A percentile compares a stretch with the other conserved stretches of the same genome.
Conservation (phyloP, 148 eudicot genomes). For the Arctostaphylos glauca region DNA sequence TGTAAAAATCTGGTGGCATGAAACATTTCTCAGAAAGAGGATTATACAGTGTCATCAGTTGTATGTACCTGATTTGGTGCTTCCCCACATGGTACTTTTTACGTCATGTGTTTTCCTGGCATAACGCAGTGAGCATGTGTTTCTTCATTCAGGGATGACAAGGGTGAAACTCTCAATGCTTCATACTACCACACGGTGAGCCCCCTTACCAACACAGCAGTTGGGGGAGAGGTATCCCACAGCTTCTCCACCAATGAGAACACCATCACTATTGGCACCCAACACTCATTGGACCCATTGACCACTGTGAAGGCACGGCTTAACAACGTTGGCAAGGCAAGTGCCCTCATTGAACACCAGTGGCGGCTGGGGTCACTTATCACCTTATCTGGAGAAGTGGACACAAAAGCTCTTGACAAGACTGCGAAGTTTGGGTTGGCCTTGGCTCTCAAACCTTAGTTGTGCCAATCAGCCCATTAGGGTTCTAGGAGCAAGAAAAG, state of each 20-base stretch:
- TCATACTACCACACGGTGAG: conserved; percentile 62
- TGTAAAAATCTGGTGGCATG: too few species aligned
- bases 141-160: conserved; percentile 57
- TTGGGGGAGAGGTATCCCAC: conserved; percentile 65
- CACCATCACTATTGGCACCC: conserved; percentile 73
- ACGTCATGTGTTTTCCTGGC: neutral
- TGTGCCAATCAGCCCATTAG: neutral
- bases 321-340: conserved; percentile 67
- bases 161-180: conserved; percentile 62
- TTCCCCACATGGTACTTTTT: neutral
- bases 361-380: conserved; percentile 71
- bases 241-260: conserved; percentile 72
- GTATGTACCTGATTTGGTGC: neutral
- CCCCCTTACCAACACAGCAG: conserved; percentile 58
- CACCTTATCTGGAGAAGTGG: conserved; percentile 81
- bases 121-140: neutral
- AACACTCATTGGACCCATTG: conserved; percentile 59
- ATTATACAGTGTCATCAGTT: neutral
- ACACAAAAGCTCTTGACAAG: conserved; percentile 66
- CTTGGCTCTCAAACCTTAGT: conserved; percentile 73
- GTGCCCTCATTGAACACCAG: conserved; percentile 75
- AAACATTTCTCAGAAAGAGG: too few species aligned
- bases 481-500: neutral
- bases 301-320: conserved; percentile 68
- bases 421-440: conserved; percentile 77